These are phyloP conservation scores for Dillenia turbinata DNA, from an alignment of 164 flowering plant species.

Conservation along the genomic window DNA sequence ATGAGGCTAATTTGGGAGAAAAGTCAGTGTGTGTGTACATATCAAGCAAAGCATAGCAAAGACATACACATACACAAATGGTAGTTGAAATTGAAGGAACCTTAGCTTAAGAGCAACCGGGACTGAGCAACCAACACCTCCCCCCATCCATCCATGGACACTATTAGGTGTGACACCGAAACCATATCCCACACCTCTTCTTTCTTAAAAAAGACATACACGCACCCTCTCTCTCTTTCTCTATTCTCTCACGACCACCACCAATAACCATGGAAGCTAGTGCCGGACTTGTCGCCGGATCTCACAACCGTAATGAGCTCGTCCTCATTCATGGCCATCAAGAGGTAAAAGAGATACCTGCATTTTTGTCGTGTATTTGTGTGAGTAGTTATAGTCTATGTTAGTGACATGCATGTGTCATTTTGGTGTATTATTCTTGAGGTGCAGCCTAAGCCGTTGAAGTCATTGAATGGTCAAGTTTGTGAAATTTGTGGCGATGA, in stretches of 20 bases:
- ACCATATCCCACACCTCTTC: not conserved
- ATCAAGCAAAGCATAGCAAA: not conserved
- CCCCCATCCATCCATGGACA: conserved; percentile 10
- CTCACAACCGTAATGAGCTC: conserved; percentile 95
- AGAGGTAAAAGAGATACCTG: conserved; percentile 50
- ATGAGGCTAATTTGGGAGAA: too few species aligned
- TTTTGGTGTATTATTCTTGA: not conserved
- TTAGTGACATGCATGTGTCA: too few species aligned
- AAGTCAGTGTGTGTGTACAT: too few species aligned
- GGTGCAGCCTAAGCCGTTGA: conserved; percentile 81
- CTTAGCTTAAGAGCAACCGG: conserved; percentile 89
- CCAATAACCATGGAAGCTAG: conserved; percentile 73
- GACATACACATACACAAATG: conserved; percentile 2
- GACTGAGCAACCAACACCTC: conserved; percentile 81
- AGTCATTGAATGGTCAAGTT: conserved; percentile 76
- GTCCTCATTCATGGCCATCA: conserved; percentile 96
- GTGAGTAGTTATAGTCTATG: too few species aligned
- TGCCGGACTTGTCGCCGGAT: conserved; percentile 95
- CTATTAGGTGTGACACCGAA: conserved; percentile 18
- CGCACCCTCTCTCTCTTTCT: not conserved
- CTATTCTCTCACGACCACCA: not conserved
- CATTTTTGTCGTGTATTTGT: too few species aligned
- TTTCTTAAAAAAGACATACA: conserved; percentile 18
- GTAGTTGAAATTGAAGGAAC: conserved; percentile 46
- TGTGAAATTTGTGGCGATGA: conserved; percentile 98